These are phyloP conservation scores for Epichloe brachyelytri DNA, from an alignment of 2,329 filamentous ascomycete species.

Conservation along the genomic window DNA sequence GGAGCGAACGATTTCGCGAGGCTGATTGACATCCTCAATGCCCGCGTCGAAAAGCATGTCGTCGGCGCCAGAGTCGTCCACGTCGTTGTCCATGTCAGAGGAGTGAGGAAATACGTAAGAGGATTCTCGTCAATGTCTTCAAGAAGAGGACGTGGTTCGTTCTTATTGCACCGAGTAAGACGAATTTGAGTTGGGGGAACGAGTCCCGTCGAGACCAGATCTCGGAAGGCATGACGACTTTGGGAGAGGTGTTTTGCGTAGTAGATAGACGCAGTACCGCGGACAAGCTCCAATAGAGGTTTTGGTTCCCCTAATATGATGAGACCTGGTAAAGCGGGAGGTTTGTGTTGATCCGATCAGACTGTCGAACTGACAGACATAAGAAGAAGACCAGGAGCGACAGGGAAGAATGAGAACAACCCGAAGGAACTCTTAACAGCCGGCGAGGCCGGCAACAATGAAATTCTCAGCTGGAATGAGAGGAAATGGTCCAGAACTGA, in stretches of 20 bases:
- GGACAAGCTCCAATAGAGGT: too few relatives aligned
- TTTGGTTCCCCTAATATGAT: not conserved
- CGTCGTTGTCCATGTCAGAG: slow-evolving; percentile 26
- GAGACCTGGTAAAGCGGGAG: not conserved
- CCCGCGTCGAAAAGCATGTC: slow-evolving; percentile 44
- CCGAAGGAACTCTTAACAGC: not conserved
- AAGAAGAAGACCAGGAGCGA: not conserved
- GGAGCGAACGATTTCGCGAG: slow-evolving; percentile 35
- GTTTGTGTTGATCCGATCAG: not conserved
- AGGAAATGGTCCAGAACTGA: not conserved
- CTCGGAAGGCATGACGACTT: slow-evolving; percentile 21
- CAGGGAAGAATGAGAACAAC: not conserved
- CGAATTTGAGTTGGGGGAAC: slow-evolving; percentile 41
- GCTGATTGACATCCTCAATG: slow-evolving; percentile 37
- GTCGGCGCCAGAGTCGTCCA: slow-evolving; percentile 26
- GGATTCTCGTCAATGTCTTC: slow-evolving; percentile 40
- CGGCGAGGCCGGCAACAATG: slow-evolving; percentile 3
- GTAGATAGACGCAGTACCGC: not conserved
- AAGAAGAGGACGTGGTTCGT: slow-evolving; percentile 27
- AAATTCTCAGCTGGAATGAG: not conserved
- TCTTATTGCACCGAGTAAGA: slow-evolving; percentile 23
- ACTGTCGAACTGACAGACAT: not conserved
- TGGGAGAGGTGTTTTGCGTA: not conserved
- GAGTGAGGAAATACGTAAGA: slow-evolving; percentile 43
- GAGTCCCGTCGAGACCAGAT: slow-evolving; percentile 29